These are phyloP conservation scores for Dorcoceras hygrometricum DNA, from an alignment of 257 asterid genomes.

Conservation along the genomic window DNA sequence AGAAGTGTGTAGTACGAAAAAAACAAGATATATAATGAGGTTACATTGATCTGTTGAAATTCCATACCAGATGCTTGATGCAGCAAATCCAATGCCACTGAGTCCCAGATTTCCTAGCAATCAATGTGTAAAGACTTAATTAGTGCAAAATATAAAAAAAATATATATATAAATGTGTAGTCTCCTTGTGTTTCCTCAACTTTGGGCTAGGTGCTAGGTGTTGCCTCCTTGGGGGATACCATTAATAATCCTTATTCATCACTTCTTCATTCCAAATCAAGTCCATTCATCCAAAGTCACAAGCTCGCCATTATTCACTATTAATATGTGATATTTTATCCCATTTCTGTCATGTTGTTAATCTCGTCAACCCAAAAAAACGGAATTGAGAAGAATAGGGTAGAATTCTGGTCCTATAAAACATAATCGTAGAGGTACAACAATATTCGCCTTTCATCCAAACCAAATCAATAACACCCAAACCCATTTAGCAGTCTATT, in stretches of 20 bases:
- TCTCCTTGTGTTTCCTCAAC: neutral
- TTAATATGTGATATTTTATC: neutral
- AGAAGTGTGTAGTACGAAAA: neutral
- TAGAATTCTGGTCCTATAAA: neutral
- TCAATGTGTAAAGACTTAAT: slow-evolving; percentile 6
- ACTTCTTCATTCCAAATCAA: neutral
- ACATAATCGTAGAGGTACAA: neutral
- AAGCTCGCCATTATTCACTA: neutral
- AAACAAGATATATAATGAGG: neutral
- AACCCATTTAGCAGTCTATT: neutral
- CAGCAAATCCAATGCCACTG: slow-evolving; percentile 73
- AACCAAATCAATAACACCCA: neutral
- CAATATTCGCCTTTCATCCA: neutral
- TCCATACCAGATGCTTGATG: slow-evolving; percentile 83
- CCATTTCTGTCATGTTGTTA: neutral
- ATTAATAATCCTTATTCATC: neutral
- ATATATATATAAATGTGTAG: neutral
- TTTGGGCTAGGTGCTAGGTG: neutral
- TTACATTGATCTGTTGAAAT: neutral
- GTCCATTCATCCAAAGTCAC: neutral
- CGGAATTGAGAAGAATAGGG: neutral
- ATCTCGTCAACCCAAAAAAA: neutral
- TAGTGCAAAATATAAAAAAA: neutral
- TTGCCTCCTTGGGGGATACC: neutral
- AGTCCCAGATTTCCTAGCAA: slow-evolving; percentile 79